phyloP scores from a whole-genome alignment of 306 rosid species.

The Vigna trinervia region DNA sequence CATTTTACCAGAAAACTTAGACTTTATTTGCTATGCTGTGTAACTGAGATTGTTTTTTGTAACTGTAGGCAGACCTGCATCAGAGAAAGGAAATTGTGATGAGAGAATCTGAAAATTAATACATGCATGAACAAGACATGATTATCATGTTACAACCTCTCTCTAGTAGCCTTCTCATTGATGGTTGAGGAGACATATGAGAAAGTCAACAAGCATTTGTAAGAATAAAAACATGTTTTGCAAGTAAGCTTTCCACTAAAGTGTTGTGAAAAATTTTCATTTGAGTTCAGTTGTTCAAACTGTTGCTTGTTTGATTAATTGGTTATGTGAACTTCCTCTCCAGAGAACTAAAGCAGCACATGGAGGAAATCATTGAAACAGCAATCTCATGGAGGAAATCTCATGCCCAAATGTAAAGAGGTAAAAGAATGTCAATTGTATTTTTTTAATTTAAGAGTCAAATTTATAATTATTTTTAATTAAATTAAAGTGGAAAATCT shows the following conservation, averaged over 20 bases:
- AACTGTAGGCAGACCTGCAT: constrained; percentile 57
- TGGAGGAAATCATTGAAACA: constrained; percentile 6
- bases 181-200: constrained; percentile 1
- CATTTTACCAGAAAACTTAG: constrained; percentile 31
- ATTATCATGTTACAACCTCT: constrained; percentile 22
- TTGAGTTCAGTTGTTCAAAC: constrained; percentile 4
- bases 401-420: neutral
- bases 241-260: constrained; percentile 44
- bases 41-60: constrained; percentile 41
- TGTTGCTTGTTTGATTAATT: neutral
- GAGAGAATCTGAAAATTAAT: constrained; percentile 43
- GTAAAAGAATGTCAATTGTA: too few relatives aligned
- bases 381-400: constrained; percentile 9
- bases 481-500: too few relatives aligned
- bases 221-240: constrained; percentile 30
- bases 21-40: constrained; percentile 13
- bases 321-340: neutral
- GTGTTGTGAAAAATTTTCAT: neutral
- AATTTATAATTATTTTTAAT: too few relatives aligned
- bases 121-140: constrained; percentile 2
- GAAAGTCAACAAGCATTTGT: constrained; percentile 34
- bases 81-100: constrained; percentile 42
- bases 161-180: constrained; percentile 24
- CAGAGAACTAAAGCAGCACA: neutral
- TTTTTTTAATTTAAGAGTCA: too few relatives aligned